Conservation (phyloP, 2,329 filamentous ascomycete genomes). For the Aureobasidium sp. region DNA sequence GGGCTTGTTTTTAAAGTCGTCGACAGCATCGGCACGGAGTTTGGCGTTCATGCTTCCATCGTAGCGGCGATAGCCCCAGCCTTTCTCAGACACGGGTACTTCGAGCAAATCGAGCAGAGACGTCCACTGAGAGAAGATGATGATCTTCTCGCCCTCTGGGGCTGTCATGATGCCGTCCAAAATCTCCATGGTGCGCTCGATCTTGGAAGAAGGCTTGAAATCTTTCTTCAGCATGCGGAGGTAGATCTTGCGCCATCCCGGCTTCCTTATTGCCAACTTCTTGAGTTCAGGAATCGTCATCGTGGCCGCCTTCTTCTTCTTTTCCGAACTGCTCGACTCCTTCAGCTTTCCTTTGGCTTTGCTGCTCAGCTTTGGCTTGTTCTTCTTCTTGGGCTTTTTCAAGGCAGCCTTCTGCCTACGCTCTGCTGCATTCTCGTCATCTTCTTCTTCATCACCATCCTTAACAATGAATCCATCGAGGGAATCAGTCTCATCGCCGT, state of each 20-base stretch:
- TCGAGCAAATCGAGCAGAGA: constrained; percentile 69
- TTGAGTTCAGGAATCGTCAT: constrained; percentile 57
- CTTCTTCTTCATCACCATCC: constrained; percentile 29
- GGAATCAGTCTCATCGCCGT: constrained; percentile 28
- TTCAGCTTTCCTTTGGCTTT: constrained; percentile 37
- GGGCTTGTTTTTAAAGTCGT: constrained; percentile 54
- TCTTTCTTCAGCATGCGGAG: constrained; percentile 56
- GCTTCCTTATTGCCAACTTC: constrained; percentile 55
- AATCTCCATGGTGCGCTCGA: constrained; percentile 57
- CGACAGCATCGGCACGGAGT: constrained; percentile 57
- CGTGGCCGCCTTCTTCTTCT: constrained; percentile 24
- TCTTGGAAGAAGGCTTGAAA: constrained; percentile 68
- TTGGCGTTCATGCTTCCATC: constrained; percentile 65
- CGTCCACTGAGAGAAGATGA: constrained; percentile 77
- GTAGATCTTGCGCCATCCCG: constrained; percentile 58
- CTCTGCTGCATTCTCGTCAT: constrained; percentile 9
- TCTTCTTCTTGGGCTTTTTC: constrained; percentile 12
- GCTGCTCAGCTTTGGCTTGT: constrained; percentile 31
- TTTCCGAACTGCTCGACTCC: constrained; percentile 30
- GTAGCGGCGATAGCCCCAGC: constrained; percentile 57
- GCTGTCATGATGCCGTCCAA: constrained; percentile 26
- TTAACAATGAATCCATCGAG: constrained; percentile 49
- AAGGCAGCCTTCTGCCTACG: constrained; percentile 11
- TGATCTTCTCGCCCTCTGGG: constrained; percentile 59
- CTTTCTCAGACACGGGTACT: constrained; percentile 54